phyloP scores from a whole-genome alignment of 805 yeast species.

The Yamadazyma kitorensis region DNA sequence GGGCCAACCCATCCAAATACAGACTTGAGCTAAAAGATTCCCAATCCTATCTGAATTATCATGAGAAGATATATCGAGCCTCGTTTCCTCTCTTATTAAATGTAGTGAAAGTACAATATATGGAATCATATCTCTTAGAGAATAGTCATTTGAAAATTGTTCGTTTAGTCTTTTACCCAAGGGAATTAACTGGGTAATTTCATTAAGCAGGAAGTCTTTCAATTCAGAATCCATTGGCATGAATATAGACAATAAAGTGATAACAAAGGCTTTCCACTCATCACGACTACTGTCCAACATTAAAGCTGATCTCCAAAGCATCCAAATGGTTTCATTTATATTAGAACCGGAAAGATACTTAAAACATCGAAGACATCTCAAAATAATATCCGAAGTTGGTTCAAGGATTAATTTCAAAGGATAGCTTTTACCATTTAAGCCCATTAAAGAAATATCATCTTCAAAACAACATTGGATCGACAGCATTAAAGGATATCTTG shows the following conservation, averaged over 20 bases:
- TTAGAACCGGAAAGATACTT: conserved; percentile 56
- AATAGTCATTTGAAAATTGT: conserved; percentile 30
- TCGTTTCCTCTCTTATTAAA: conserved; percentile 70
- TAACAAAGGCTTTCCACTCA: conserved; percentile 62
- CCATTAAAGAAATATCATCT: conserved; percentile 23
- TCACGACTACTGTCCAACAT: conserved; percentile 37
- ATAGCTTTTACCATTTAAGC: conserved; percentile 18
- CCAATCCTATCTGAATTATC: conserved; percentile 43
- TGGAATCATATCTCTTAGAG: conserved; percentile 55
- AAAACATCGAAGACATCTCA: conserved; percentile 47
- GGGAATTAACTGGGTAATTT: conserved; percentile 29
- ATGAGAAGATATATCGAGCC: conserved; percentile 49
- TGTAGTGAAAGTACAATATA: conserved; percentile 69
- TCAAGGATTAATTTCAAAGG: conserved; percentile 35
- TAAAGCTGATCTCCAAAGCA: conserved; percentile 59
- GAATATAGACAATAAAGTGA: conserved; percentile 48
- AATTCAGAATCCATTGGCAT: conserved; percentile 41
- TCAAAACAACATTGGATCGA: conserved; percentile 28
- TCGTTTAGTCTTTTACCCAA: conserved; percentile 27
- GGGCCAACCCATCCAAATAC: conserved; percentile 74
- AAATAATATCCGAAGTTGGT: conserved; percentile 46
- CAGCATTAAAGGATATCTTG: conserved; percentile 14
- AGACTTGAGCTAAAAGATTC: conserved; percentile 55
- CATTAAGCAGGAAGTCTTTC: conserved; percentile 16
- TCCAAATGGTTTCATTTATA: conserved; percentile 55